Evolutionary conservation across 2,329 filamentous ascomycete genomes (phyloP), one percentile per base, ranked within the genome.

Genomic region (Colletotrichum tanaceti): DNA sequence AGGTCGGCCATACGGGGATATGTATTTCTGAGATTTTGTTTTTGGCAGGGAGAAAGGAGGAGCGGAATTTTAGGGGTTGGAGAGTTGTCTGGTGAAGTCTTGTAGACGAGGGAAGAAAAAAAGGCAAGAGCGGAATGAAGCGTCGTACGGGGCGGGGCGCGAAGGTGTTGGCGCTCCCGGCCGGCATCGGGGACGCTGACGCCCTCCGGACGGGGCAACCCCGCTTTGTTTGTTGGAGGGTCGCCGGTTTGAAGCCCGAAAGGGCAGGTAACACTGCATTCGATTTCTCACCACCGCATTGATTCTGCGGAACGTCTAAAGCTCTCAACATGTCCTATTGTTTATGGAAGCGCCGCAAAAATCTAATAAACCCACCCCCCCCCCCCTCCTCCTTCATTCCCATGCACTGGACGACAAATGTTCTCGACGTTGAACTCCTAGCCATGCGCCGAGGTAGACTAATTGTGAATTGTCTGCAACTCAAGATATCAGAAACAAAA

Each of bases 1-100:
- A 83, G 77, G 74, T 87, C 85, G 52, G 87, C 84, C 87, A 89
- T 88, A 63, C 41, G 24, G 10, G 5, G n/a, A 20, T 47, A 9
- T 73, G 35, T 10, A 11, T 38, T 4, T 22, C 32, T 22, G 18
- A 41, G 13, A 5, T 10, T 20, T n/a, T n/a, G 53, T n/a, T n/a
- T n/a, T n/a, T n/a, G n/a, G 20, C 10, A 14, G n/a, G 58, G 41
- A 16, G 6, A 24, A 60, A 41, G 28, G 32, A 5, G 7, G 10
- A 7, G 20, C 22, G 16, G 44, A 41, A 6, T 14, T 7, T 1
- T n/a, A 24, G n/a, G n/a, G 16, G 4, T 43, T 24, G 24, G 11
- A 32, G 44, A 44, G 11, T 4, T 32, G 14, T 7, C 20, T 5
- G 16, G 7, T 32, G 28, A 32, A 14, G 11, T 32, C 4, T 14